Conservation (phyloP, 495 filamentous ascomycete species). For the Talaromyces nanjingensis region DNA sequence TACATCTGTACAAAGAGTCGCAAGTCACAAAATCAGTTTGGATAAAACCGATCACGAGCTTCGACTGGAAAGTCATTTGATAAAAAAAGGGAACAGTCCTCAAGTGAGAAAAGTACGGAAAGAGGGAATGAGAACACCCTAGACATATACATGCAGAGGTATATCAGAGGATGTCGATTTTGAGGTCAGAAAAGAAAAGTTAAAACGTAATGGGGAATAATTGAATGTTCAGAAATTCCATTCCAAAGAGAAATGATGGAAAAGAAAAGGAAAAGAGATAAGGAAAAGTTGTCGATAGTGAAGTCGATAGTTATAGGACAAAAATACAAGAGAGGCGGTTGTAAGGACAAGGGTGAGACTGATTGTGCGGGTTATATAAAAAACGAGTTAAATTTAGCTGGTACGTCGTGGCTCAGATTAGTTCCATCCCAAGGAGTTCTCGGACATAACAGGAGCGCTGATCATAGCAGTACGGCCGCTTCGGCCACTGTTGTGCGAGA, state of each 20-base stretch:
- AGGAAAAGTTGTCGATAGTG: not conserved
- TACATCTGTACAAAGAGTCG: slow-evolving; percentile 9
- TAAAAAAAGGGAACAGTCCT: not conserved
- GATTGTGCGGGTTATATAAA: not conserved
- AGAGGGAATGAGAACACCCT: slow-evolving; percentile 1
- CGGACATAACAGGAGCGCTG: slow-evolving; percentile 84
- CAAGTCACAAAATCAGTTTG: not conserved
- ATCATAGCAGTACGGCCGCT: slow-evolving; percentile 68
- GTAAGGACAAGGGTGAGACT: not conserved
- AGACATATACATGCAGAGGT: not conserved
- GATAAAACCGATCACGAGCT: not conserved
- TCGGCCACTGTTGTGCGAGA: slow-evolving; percentile 56
- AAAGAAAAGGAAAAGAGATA: slow-evolving; percentile 1
- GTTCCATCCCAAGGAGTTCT: slow-evolving; percentile 98
- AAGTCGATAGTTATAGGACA: slow-evolving; percentile 1
- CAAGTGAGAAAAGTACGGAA: not conserved
- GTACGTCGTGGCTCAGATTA: slow-evolving; percentile 33
- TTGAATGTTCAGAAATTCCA: slow-evolving; percentile 1
- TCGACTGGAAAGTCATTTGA: not conserved
- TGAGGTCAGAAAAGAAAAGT: not conserved
- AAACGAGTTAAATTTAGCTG: not conserved
- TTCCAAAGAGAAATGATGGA: not conserved
- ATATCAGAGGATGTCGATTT: not conserved
- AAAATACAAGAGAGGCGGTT: not conserved
- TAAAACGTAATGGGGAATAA: slow-evolving; percentile 10